These are phyloP conservation scores for Penicillium thymicola DNA, from an alignment of 2,329 filamentous ascomycete species.

Conservation along the genomic window DNA sequence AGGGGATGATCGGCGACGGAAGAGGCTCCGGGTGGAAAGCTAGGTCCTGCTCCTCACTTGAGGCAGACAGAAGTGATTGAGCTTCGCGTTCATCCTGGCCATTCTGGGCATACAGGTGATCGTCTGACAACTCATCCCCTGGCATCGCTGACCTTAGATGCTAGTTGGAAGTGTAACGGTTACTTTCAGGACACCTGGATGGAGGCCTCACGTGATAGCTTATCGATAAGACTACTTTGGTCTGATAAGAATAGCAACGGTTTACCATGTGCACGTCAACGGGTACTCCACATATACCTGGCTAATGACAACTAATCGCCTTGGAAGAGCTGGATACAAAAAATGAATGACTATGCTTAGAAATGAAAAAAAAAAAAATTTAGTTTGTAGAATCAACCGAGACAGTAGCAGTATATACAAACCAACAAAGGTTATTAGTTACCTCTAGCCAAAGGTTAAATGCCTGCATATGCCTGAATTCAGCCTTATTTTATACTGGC, in stretches of 20 bases:
- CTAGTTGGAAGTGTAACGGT: background rate
- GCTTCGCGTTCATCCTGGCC: conserved; percentile 32
- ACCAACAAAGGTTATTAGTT: background rate
- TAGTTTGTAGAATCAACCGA: background rate
- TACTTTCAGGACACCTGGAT: conserved; percentile 26
- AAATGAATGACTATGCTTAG: background rate
- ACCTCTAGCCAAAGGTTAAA: no score
- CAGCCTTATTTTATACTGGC: no score
- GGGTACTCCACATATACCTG: background rate
- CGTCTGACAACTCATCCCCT: conserved; percentile 38
- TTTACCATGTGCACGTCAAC: background rate
- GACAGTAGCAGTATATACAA: background rate
- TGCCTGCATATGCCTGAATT: no score
- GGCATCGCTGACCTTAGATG: conserved; percentile 38
- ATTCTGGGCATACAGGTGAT: conserved; percentile 32
- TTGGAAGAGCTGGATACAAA: background rate
- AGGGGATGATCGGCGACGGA: conserved; percentile 20
- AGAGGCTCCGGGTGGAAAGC: conserved; percentile 24
- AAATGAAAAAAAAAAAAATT: background rate
- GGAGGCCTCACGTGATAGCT: conserved; percentile 20
- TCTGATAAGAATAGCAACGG: conserved; percentile 1
- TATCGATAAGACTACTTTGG: background rate
- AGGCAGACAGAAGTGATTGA: conserved; percentile 32
- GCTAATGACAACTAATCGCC: background rate
- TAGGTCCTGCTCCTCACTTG: conserved; percentile 29